Evolutionary conservation across 2,329 filamentous ascomycete genomes (phyloP).

Genomic region (Hyphodiscus sp.): DNA sequence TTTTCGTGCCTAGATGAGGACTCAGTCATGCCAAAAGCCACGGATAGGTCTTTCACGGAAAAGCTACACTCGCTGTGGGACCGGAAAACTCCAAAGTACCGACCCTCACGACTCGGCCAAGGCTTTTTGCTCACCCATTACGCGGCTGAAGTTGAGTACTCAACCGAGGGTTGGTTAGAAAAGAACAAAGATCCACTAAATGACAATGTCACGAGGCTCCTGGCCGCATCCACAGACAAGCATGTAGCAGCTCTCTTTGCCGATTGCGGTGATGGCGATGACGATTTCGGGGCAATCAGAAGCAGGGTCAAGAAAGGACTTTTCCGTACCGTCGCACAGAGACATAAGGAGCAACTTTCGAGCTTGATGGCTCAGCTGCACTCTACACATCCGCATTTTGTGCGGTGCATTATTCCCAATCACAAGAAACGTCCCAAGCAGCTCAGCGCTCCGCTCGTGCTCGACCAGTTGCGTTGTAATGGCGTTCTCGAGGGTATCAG

Average conservation of each 20-base stretch:
- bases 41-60: slow-evolving; percentile 93
- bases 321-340: slow-evolving; percentile 92
- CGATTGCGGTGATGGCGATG: slow-evolving; percentile 79
- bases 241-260: slow-evolving; percentile 81
- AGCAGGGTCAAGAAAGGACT: slow-evolving; percentile 94
- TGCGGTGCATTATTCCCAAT: slow-evolving; percentile 94
- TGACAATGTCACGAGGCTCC: slow-evolving; percentile 87
- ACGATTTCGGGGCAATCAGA: slow-evolving; percentile 58
- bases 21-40: slow-evolving; percentile 97
- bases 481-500: slow-evolving; percentile 98
- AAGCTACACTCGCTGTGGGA: slow-evolving; percentile 98
- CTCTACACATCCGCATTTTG: slow-evolving; percentile 95
- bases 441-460: slow-evolving; percentile 83
- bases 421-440: slow-evolving; percentile 96
- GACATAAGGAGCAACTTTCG: slow-evolving; percentile 98
- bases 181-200: slow-evolving; percentile 99
- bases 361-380: slow-evolving; percentile 90
- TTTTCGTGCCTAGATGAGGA: slow-evolving; percentile 98
- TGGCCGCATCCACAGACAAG: slow-evolving; percentile 73
- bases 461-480: slow-evolving; percentile 96
- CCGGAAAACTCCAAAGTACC: slow-evolving; percentile 90
- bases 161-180: slow-evolving; percentile 89
- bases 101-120: slow-evolving; percentile 76
- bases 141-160: slow-evolving; percentile 95
- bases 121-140: slow-evolving; percentile 97